Evolutionary conservation across 768 basidiomycete species (phyloP).

Genomic region (Neoboletus subvelutipes): DNA sequence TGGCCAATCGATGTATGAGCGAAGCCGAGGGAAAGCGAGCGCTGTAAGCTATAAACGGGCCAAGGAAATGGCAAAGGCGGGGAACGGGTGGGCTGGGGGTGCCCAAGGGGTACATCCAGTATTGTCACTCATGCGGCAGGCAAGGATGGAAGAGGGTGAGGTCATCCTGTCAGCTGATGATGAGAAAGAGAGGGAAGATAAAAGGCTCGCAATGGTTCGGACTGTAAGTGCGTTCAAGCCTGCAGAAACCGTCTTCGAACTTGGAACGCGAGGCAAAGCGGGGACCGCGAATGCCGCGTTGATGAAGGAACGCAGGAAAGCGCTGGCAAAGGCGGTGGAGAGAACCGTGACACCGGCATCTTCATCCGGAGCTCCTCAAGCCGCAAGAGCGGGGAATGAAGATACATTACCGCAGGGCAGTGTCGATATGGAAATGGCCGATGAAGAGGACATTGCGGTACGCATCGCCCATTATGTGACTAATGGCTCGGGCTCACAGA

Average conservation of each 20-base stretch:
- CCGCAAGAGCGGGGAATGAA: constrained; percentile 36
- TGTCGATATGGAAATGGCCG: constrained; percentile 63
- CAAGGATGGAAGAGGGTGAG: constrained; percentile 32
- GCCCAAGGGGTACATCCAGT: constrained; percentile 71
- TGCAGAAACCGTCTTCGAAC: constrained; percentile 87
- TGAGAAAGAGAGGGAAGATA: constrained; percentile 40
- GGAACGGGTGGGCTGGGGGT: constrained; percentile 67
- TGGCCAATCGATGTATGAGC: constrained; percentile 92
- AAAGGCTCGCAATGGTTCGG: constrained; percentile 63
- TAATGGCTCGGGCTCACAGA: constrained; percentile 1
- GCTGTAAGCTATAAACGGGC: constrained; percentile 83
- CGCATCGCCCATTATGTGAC: constrained; percentile 5
- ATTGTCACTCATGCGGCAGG: constrained; percentile 41
- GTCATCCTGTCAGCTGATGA: constrained; percentile 22
- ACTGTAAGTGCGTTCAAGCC: constrained; percentile 84
- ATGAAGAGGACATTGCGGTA: constrained; percentile 77
- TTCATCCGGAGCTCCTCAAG: constrained; percentile 29
- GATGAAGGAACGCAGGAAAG: constrained; percentile 87
- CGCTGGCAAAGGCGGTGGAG: constrained; percentile 62
- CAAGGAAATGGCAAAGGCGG: constrained; percentile 76
- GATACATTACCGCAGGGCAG: constrained; percentile 29
- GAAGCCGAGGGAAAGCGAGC: constrained; percentile 88
- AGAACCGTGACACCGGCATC: constrained; percentile 39
- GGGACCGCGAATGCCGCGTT: constrained; percentile 60
- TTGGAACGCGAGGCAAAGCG: constrained; percentile 68